Percentiles rank a stretch among this genome's conserved stretches.
Conservation (phyloP, 257 asterid genomes). For the Paraleonurus japonicus region DNA sequence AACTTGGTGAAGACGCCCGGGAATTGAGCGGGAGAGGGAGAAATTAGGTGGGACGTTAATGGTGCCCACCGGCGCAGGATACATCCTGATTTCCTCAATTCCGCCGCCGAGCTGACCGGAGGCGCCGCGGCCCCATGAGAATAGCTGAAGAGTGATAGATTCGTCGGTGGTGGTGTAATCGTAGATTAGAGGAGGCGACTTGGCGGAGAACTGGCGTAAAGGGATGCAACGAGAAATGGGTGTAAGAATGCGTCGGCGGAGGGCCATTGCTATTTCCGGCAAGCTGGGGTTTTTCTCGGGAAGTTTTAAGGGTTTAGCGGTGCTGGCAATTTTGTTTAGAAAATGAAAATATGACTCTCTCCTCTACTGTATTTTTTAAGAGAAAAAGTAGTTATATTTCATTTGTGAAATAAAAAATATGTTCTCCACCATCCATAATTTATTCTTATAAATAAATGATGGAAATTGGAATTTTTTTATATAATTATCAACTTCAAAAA, state of each 20-base stretch:
- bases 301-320: conserved; percentile 28
- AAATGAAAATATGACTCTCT: not conserved
- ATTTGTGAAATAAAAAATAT: too few species aligned
- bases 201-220: conserved; percentile 38
- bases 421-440: too few species aligned
- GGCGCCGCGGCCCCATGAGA: conserved; percentile 98
- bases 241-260: conserved; percentile 28
- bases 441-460: too few species aligned
- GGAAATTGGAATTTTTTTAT: too few species aligned
- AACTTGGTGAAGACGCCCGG: conserved; percentile 57
- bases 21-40: conserved; percentile 51
- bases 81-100: conserved; percentile 69
- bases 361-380: too few species aligned
- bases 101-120: conserved; percentile 97
- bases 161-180: conserved; percentile 37
- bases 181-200: conserved; percentile 49
- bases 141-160: conserved; percentile 50
- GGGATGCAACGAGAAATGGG: conserved; percentile 15
- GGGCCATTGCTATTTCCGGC: conserved; percentile 32
- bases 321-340: not conserved
- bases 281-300: conserved; percentile 2
- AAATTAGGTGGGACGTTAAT: conserved; percentile 52
- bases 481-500: too few species aligned
- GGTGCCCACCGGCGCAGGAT: conserved; percentile 68
- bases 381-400: too few species aligned